Evolutionary conservation across 2,329 filamentous ascomycete genomes (phyloP).

Genomic region (Cordyceps javanica): DNA sequence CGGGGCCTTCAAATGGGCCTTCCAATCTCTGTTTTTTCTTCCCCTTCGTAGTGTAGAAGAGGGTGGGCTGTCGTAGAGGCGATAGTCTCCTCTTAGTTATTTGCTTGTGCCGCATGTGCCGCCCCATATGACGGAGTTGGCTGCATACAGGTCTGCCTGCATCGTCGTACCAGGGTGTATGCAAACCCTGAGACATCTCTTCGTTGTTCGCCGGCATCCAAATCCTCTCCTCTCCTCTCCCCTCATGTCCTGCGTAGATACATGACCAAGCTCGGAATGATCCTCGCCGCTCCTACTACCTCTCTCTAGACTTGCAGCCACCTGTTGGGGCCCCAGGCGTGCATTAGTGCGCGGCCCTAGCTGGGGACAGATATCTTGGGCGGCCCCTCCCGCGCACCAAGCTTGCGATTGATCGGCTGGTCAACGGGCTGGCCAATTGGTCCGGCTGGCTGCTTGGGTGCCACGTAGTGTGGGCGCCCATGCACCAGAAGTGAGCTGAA

Average conservation of each 20-base stretch:
- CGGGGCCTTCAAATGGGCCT: background rate
- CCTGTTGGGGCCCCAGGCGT: background rate
- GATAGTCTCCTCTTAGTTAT: background rate
- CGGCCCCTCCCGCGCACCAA: conserved; percentile 6
- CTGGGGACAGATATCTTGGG: background rate
- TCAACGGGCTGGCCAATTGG: background rate
- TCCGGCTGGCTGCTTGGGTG: background rate
- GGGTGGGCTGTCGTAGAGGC: background rate
- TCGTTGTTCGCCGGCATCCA: background rate
- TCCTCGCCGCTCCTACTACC: no score
- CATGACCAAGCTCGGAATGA: background rate
- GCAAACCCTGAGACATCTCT: background rate
- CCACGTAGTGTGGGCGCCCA: conserved; percentile 1
- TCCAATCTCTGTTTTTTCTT: background rate
- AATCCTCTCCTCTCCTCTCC: background rate
- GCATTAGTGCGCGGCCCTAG: conserved; percentile 5
- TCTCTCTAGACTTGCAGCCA: no score
- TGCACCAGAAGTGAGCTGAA: conserved; percentile 1
- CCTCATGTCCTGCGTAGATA: background rate
- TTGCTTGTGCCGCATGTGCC: background rate
- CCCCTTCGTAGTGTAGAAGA: background rate
- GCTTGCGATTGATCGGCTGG: background rate
- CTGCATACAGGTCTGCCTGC: background rate
- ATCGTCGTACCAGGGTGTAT: background rate
- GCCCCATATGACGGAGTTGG: background rate